Conservation (phyloP, 2,329 filamentous ascomycete genomes). For the Phaeosphaeriaceae sp. region DNA sequence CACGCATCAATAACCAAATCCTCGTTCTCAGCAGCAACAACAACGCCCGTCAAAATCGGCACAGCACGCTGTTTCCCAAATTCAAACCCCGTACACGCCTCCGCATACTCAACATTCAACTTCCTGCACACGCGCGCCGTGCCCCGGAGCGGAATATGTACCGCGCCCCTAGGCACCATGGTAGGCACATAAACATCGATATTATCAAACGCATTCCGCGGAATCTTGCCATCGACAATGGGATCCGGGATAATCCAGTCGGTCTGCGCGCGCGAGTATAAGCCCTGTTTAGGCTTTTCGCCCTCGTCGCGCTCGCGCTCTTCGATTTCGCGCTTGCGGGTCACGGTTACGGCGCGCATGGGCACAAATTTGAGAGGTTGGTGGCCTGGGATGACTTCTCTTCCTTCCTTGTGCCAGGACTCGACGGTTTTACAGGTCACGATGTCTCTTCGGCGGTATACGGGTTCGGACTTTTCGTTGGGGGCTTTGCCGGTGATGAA, state of each 20-base stretch:
- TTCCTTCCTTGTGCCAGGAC: slow-evolving; percentile 97
- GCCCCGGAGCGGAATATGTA: slow-evolving; percentile 81
- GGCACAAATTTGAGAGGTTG: slow-evolving; percentile 85
- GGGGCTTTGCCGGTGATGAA: slow-evolving; percentile 79
- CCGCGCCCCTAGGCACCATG: slow-evolving; percentile 86
- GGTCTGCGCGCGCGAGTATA: slow-evolving; percentile 85
- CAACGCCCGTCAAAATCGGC: slow-evolving; percentile 87
- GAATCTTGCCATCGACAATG: slow-evolving; percentile 83
- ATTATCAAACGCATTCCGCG: slow-evolving; percentile 93
- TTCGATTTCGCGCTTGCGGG: slow-evolving; percentile 85
- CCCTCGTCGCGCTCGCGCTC: slow-evolving; percentile 80
- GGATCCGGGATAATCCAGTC: slow-evolving; percentile 94
- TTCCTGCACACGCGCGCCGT: slow-evolving; percentile 82
- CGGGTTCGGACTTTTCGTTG: slow-evolving; percentile 76
- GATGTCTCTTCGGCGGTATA: slow-evolving; percentile 80
- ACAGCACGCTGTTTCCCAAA: slow-evolving; percentile 95
- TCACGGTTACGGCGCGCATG: slow-evolving; percentile 87
- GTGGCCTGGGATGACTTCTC: slow-evolving; percentile 73
- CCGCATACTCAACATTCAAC: slow-evolving; percentile 85
- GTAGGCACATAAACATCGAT: slow-evolving; percentile 94
- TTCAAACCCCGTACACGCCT: slow-evolving; percentile 95
- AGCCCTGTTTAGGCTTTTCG: slow-evolving; percentile 81
- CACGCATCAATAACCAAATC: slow-evolving; percentile 78
- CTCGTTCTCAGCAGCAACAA: slow-evolving; percentile 82
- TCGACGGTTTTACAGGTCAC: slow-evolving; percentile 88